Evolutionary conservation across 352 stramenopile species (phyloP).

Genomic region (Paralagenidium karlingii): DNA sequence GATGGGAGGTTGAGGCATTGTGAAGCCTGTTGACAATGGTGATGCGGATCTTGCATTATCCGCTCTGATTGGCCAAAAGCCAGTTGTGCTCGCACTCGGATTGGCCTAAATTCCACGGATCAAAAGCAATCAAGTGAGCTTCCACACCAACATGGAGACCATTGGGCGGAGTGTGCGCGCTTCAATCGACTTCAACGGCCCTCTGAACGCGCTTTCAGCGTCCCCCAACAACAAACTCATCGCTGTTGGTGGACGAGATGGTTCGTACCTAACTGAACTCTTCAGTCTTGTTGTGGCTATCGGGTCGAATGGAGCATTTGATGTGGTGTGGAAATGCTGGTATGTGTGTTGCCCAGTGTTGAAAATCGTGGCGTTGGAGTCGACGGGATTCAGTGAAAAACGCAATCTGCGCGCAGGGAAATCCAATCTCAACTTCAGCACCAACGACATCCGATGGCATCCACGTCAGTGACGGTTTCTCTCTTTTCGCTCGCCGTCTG

Average conservation of each 20-base stretch:
- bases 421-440: conserved; percentile 78
- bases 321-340: too few relatives aligned
- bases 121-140: too few relatives aligned
- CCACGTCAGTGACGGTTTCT: conserved; percentile 29
- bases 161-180: conserved; percentile 45
- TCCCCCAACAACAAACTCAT: conserved; percentile 75
- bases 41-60: too few relatives aligned
- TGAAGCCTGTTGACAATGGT: too few relatives aligned
- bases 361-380: conserved; percentile 73
- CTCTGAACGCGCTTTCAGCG: conserved; percentile 71
- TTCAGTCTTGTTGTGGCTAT: neutral
- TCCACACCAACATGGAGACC: conserved; percentile 25
- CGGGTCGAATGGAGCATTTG: too few relatives aligned
- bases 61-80: too few relatives aligned
- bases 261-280: conserved; percentile 11
- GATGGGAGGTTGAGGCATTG: too few relatives aligned
- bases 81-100: too few relatives aligned
- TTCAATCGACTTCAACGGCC: conserved; percentile 79
- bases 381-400: conserved; percentile 66
- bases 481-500: neutral
- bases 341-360: conserved; percentile 26
- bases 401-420: conserved; percentile 77
- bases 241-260: conserved; percentile 72
- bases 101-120: too few relatives aligned
- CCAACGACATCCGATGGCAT: conserved; percentile 84